phyloP scores from a whole-genome alignment of 495 filamentous ascomycete genomes.

The Entonaema liquescens region DNA sequence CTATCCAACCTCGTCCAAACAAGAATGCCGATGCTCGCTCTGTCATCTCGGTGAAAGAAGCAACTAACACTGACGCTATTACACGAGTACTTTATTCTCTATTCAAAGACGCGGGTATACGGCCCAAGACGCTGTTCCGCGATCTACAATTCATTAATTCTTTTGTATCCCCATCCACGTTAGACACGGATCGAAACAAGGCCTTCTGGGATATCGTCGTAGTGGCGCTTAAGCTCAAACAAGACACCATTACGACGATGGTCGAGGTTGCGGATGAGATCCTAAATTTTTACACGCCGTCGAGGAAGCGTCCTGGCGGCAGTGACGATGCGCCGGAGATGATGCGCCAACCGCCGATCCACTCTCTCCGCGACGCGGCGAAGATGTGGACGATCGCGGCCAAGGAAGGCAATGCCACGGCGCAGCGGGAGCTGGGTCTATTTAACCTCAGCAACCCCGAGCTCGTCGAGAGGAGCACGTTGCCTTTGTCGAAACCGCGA shows the following conservation, averaged over 20 bases:
- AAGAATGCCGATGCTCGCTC: conserved; percentile 54
- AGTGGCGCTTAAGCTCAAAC: conserved; percentile 86
- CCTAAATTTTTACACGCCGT: conserved; percentile 64
- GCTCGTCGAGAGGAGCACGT: conserved; percentile 80
- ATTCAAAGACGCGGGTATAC: conserved; percentile 77
- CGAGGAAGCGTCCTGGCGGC: conserved; percentile 45
- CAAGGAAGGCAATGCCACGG: conserved; percentile 89
- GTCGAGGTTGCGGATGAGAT: conserved; percentile 86
- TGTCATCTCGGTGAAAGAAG: conserved; percentile 50
- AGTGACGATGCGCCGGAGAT: conserved; percentile 42
- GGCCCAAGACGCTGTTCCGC: conserved; percentile 91
- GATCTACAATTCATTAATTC: conserved; percentile 95
- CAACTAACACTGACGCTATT: conserved; percentile 74
- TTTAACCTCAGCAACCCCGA: conserved; percentile 95
- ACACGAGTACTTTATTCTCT: conserved; percentile 80
- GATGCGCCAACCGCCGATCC: conserved; percentile 56
- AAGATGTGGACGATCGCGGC: conserved; percentile 94
- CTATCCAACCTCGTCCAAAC: conserved; percentile 43
- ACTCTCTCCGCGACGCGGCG: conserved; percentile 84
- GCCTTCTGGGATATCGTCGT: conserved; percentile 95
- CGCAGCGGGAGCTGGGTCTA: conserved; percentile 93
- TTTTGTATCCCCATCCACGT: conserved; percentile 80
- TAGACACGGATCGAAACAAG: conserved; percentile 88
- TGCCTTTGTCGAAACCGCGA: conserved; percentile 83
- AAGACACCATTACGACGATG: conserved; percentile 88